Evolutionary conservation across 163 green algal species (phyloP).

Genomic region (Scenedesmus sp.): DNA sequence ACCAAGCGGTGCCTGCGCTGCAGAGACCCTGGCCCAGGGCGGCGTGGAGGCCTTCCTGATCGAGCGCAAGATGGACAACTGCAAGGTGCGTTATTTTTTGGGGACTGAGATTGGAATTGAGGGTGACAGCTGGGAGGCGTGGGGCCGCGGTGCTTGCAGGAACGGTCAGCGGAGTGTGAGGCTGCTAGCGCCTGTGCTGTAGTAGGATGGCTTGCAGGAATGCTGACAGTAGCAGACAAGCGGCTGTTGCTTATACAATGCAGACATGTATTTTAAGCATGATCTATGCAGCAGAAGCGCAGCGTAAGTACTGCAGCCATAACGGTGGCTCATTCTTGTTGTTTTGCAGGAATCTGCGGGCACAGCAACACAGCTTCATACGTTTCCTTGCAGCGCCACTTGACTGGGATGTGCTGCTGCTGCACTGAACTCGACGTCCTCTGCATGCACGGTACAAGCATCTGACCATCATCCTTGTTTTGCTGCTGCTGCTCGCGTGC

Average conservation of each 20-base stretch:
- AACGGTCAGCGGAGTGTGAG: not conserved
- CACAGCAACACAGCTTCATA: not conserved
- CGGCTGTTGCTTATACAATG: not conserved
- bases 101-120: not conserved
- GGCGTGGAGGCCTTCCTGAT: conserved; percentile 97
- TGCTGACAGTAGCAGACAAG: not conserved
- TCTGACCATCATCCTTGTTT: not conserved
- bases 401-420: not conserved
- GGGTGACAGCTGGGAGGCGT: not conserved
- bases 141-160: too few relatives aligned
- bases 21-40: conserved; percentile 91
- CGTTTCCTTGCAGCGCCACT: not conserved
- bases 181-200: not conserved
- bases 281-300: not conserved
- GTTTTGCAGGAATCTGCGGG: too few relatives aligned
- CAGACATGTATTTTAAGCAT: not conserved
- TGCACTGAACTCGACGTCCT: not conserved
- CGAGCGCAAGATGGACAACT: conserved; percentile 99
- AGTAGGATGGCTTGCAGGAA: not conserved
- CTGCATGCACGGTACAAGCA: not conserved
- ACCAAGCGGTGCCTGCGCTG: conserved; percentile 70
- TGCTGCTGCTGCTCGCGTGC: not conserved
- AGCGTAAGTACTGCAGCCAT: not conserved
- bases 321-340: too few relatives aligned
- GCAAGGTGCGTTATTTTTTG: conserved; percentile 86